phyloP scores from a whole-genome alignment of 495 filamentous ascomycete species.

The Cenococcum geophilum region DNA sequence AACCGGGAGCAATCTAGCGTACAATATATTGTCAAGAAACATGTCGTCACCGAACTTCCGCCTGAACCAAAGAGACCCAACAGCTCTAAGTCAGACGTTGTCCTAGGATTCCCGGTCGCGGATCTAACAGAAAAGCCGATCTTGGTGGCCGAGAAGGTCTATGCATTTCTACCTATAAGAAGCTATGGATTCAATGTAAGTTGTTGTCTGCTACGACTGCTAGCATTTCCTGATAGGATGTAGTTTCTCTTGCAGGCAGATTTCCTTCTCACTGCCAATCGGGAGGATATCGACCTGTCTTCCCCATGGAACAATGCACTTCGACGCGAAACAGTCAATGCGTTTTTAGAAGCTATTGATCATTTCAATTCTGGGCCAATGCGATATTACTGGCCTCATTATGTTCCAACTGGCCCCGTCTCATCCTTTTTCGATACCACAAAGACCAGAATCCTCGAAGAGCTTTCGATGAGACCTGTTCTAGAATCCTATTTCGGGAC shows the following conservation, averaged over 20 bases:
- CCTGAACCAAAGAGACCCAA: neutral
- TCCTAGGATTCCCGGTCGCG: neutral
- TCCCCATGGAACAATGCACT: neutral
- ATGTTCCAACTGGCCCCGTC: neutral
- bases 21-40: neutral
- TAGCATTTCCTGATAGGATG: neutral
- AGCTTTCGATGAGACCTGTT: neutral
- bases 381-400: neutral
- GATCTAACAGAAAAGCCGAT: neutral
- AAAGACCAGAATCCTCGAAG: neutral
- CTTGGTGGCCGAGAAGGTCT: neutral
- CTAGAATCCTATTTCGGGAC: neutral
- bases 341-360: neutral
- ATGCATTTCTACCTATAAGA: neutral
- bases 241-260: slow-evolving; percentile 1
- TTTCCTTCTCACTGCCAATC: slow-evolving; percentile 1
- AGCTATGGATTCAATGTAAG: neutral
- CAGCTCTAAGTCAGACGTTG: neutral
- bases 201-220: neutral
- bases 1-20: neutral
- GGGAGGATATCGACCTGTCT: neutral
- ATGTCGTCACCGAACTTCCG: neutral
- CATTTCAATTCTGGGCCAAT: neutral
- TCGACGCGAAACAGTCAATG: neutral
- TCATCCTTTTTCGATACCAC: neutral